Evolutionary conservation across 1,139 yeast species (phyloP).

Genomic region (Scheffersomyces insectosa): DNA sequence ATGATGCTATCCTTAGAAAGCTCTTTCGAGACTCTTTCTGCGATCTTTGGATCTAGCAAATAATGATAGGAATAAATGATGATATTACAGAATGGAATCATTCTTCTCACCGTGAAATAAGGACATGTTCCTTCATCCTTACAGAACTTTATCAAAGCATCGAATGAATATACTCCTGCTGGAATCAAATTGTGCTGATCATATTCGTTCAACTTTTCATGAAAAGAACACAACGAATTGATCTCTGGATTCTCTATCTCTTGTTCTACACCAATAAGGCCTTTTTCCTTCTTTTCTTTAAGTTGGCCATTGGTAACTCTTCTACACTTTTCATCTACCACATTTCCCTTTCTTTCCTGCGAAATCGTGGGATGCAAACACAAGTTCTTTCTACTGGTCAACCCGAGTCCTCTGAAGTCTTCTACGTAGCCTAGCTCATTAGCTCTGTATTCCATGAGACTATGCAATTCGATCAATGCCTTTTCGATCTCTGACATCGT

Average conservation of each 20-base stretch:
- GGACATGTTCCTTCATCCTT: slow-evolving; percentile 85
- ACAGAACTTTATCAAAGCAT: slow-evolving; percentile 74
- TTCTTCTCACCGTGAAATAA: slow-evolving; percentile 94
- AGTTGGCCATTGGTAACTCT: slow-evolving; percentile 91
- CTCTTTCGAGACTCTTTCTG: slow-evolving; percentile 91
- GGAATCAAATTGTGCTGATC: slow-evolving; percentile 91
- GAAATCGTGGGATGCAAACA: slow-evolving; percentile 89
- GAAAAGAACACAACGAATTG: slow-evolving; percentile 68
- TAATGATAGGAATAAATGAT: slow-evolving; percentile 96
- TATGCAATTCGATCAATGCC: slow-evolving; percentile 90
- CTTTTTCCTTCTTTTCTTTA: slow-evolving; percentile 59
- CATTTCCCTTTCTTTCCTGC: slow-evolving; percentile 85
- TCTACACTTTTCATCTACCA: slow-evolving; percentile 96
- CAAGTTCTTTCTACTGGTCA: slow-evolving; percentile 89
- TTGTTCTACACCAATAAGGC: slow-evolving; percentile 55
- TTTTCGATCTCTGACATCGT: slow-evolving; percentile 99
- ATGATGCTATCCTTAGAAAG: slow-evolving; percentile 90
- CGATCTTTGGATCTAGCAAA: slow-evolving; percentile 92
- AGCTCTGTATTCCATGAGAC: slow-evolving; percentile 82
- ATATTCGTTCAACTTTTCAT: slow-evolving; percentile 80
- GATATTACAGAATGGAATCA: slow-evolving; percentile 94
- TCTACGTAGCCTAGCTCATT: slow-evolving; percentile 81
- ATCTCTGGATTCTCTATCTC: slow-evolving; percentile 41
- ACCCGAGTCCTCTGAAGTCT: slow-evolving; percentile 89
- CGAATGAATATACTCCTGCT: slow-evolving; percentile 92